Conservation (phyloP, 805 yeast genomes). For the Yarrowia sp. region DNA sequence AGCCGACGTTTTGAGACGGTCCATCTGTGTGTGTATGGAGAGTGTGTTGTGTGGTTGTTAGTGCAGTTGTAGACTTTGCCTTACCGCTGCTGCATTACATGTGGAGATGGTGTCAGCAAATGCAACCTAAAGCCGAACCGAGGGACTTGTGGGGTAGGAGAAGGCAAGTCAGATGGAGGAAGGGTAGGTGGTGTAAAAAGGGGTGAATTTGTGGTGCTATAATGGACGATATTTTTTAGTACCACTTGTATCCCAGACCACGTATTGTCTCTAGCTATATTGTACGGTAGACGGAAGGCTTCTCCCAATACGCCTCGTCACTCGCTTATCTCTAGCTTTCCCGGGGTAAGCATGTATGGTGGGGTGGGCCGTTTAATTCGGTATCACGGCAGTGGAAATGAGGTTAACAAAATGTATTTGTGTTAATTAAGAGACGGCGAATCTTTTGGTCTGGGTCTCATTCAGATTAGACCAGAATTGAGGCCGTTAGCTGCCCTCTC, state of each 20-base stretch:
- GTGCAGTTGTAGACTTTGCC: background rate
- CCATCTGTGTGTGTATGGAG: slow-evolving; percentile 12
- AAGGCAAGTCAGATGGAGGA: background rate
- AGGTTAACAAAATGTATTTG: too few species aligned
- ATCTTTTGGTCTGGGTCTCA: too few species aligned
- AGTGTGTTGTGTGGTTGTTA: background rate
- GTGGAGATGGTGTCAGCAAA: slow-evolving; percentile 25
- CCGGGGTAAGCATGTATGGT: background rate
- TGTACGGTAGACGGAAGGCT: too few species aligned
- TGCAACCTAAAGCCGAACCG: slow-evolving; percentile 27
- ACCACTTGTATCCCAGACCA: background rate
- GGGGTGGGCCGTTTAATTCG: too few species aligned
- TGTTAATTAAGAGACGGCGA: too few species aligned
- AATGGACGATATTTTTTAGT: background rate
- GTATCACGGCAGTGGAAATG: too few species aligned
- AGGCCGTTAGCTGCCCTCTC: too few species aligned
- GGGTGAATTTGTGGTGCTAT: background rate
- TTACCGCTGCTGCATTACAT: background rate
- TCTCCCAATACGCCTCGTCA: background rate
- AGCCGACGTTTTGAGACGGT: slow-evolving; percentile 26
- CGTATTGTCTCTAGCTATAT: too few species aligned
- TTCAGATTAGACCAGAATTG: too few species aligned
- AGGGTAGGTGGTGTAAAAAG: background rate
- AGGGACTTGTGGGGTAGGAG: slow-evolving; percentile 18
- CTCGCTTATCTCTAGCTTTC: background rate